Base-by-base conservation (phyloP, 139 green algal genomes). In the Tetradesmus lagerheimii region DNA sequence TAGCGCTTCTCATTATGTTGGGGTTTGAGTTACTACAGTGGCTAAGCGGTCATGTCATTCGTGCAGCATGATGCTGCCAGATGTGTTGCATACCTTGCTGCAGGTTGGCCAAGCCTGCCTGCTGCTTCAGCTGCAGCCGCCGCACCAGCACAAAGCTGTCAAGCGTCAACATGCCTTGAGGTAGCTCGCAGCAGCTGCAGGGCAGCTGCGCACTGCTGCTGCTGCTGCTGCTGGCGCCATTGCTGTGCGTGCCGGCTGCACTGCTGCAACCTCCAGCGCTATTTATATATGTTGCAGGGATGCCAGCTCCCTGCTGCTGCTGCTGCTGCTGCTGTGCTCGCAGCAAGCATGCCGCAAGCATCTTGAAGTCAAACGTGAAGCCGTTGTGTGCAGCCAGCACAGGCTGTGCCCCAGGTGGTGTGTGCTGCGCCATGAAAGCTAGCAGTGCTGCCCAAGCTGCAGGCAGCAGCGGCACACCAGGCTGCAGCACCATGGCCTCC, bases 341-440 rank as follows among this genome's bases (percentile, higher is more conserved):
- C 5, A 78, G 23, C 4, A 87, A 20, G 64, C 31, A 31, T 23
- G 20, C 35, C 29, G 57, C 57, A 18, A 87, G 34, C 9, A 53
- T 27, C 35, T 53, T 77, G 57, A 39, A 87, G 53, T 87, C 82
- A 77, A 79, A 87, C 39, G 18, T 38, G 35, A 53, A 87, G 82
- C 82, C 82, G 37, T 87, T 87, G 38, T 87, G 82, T 37, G 82
- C 82, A 5, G 64, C 82, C 43, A 87, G 82, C 53, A 87, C 50
- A 1, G 57, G 23, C 57, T 53, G 53, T 4, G 31, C 71, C 31
- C 71, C 71, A 39, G 71, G 71, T 39, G 53, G 20, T 37, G 82
- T 87, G 57, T 87, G 34, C 12, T 6, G 29, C 5, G 0, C 43
- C 25, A 87, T 57, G 37, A 87, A 87, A 6, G 38, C 31, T 23